Base-by-base conservation (phyloP, 2,329 filamentous ascomycete genomes). In the Bretziella fagacearum region DNA sequence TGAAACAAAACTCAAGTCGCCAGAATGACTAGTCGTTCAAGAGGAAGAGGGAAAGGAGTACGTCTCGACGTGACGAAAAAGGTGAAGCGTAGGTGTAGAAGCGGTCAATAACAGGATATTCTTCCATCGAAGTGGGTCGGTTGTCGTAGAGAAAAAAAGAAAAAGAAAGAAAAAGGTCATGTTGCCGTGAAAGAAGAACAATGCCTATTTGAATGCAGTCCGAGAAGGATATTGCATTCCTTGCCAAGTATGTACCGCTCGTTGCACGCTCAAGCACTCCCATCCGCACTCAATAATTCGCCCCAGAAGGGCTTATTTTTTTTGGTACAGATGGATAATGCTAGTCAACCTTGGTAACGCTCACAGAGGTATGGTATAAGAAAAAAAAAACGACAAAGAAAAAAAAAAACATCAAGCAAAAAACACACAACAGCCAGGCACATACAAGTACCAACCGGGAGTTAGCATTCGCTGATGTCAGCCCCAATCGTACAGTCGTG, bases 261-360 rank as follows among this genome's bases (percentile, higher is more conserved):
- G 35, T n/a, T 10, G 20, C 11, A 39, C 15, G 18, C 35, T 39
- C 15, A 18, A 39, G 35, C 20, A 39, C 35, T 20, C 3, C n/a
- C 15, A 10, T 10, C 30, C 5, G 13, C 30, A 33, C 35, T 18
- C 40, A 44, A 43, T 26, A 32, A 35, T 32, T 32, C 20, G 48
- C 48, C 48, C 48, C 44, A 50, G 44, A 50, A 50, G 48, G 48
- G 48, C 48, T 43, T 50, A 50, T 39, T 47, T 50, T 43, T 20
- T 18, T 13, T 22, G 30, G 17, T 15, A 43, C 40, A 17, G 18
- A 30, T 43, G 30, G 6, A 17, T 37, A 22, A 26, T 27, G 11
- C 44, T 17, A 18, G 27, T 37, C 44, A 29, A 37, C 44, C 44
- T 37, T 37, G 7, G 15, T 25, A 11, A 25, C 13, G 18, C 30